Evolutionary conservation across 495 filamentous ascomycete species (phyloP), one percentile per base, ranked within the genome.

Genomic region (Aspergillus carlsbadensis): DNA sequence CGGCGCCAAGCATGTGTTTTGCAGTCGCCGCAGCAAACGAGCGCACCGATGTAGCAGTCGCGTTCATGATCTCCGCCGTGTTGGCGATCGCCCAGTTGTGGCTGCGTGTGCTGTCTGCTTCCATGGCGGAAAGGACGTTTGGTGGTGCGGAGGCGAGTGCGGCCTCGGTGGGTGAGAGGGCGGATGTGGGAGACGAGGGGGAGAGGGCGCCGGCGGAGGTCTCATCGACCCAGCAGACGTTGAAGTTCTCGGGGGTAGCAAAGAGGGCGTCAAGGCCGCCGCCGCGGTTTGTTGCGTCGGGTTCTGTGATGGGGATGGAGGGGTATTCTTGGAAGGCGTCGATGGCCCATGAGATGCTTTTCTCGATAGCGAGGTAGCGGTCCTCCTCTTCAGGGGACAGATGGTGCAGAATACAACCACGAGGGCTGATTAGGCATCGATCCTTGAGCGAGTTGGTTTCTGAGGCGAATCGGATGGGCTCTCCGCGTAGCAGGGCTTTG

Each of bases 351-450:
- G 77, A 72, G 44, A 88, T 72, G 46, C 71, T 78, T 55, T 82
- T 78, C 69, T 96, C 90, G 0, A 96, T 78, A 49, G 83, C 77
- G 13, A 97, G 72, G 56, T 89, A 93, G 8, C 86, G 81, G 20
- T 87, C 78, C 57, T 96, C 91, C 64, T 95, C 89, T 26, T 89
- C 87, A 13, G 78, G 65, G 10, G 81, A 87, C 18, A 98, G 75
- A 58, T 91, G 90, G 35, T 84, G 84, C 24, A 97, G 77, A 51
- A 88, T 87, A 52, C 86, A 84, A 4, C 91, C 91, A 54, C 87
- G 85, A 3, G 92, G 90, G 1, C 89, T 92, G 48, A 94, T 84
- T 43, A 94, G 72, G 26, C 69, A 73, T n/a, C 72, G 67, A 29
- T 78, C 66, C 40, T 81, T 75, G 21, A 75, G 66, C 18, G 70